These are phyloP conservation scores for Pterocarpus santalinus DNA, from an alignment of 306 rosid species.

Conservation along the genomic window DNA sequence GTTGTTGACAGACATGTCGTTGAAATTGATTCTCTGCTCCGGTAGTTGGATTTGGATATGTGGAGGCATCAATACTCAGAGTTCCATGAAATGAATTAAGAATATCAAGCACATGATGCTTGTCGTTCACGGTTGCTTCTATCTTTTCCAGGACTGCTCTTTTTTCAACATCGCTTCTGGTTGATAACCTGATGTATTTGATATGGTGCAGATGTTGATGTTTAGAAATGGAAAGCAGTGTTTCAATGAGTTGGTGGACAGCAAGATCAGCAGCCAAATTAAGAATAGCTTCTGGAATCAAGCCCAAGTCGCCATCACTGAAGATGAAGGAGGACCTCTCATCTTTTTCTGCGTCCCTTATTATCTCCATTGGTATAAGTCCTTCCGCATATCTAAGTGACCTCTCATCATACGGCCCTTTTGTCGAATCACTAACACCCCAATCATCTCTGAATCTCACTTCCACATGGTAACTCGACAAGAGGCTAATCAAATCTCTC, in stretches of 20 bases:
- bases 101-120: background rate
- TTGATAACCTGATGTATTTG: slow-evolving; percentile 4
- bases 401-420: background rate
- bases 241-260: slow-evolving; percentile 34
- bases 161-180: slow-evolving; percentile 17
- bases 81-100: background rate
- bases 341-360: background rate
- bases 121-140: background rate
- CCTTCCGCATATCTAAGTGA: background rate
- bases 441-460: background rate
- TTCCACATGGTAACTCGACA: slow-evolving; percentile 5
- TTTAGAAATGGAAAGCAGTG: background rate
- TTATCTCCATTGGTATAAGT: slow-evolving; percentile 22
- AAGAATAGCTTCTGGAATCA: slow-evolving; percentile 13
- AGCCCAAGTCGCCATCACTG: background rate
- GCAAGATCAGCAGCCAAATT: slow-evolving; percentile 25
- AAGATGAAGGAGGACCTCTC: background rate
- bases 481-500: slow-evolving; percentile 28
- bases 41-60: background rate
- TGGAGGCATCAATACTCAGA: background rate
- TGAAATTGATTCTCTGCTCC: background rate
- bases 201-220: background rate
- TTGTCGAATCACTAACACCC: background rate
- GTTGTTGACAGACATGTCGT: background rate
- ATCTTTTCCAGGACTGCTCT: background rate